phyloP scores from a whole-genome alignment of 768 basidiomycete species.

The Tubosaeta sp. region DNA sequence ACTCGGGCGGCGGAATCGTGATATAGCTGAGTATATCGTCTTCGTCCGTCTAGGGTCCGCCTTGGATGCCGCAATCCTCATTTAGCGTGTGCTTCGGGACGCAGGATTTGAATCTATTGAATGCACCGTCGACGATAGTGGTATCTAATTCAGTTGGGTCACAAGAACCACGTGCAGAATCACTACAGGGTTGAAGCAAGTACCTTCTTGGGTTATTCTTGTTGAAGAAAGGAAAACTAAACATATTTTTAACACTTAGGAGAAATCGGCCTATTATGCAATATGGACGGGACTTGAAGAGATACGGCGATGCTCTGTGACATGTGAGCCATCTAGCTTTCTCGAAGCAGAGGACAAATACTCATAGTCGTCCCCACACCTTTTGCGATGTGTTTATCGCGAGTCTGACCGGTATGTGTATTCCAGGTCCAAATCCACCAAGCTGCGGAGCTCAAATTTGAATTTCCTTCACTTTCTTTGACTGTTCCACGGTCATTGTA shows the following conservation, averaged over 20 bases:
- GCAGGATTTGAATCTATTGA: neutral
- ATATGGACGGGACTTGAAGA: too few species aligned
- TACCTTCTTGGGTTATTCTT: too few species aligned
- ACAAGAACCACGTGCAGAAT: neutral
- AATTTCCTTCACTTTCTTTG: conserved; percentile 36
- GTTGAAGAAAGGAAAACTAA: too few species aligned
- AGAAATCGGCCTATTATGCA: too few species aligned
- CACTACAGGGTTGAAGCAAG: neutral
- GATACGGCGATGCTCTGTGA: neutral
- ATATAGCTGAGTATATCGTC: neutral
- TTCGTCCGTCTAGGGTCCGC: neutral
- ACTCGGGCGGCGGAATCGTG: neutral
- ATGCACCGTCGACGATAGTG: neutral
- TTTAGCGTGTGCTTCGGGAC: neutral
- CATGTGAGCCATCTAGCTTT: neutral
- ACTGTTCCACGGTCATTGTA: conserved; percentile 45
- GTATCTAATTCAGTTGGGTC: neutral
- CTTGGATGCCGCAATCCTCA: neutral
- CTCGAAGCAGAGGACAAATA: neutral
- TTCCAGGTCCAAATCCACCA: conserved; percentile 3
- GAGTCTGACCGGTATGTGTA: conserved; percentile 51
- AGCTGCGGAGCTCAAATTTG: conserved; percentile 27
- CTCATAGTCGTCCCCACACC: conserved; percentile 36
- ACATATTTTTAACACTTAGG: too few species aligned
- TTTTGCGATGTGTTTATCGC: conserved; percentile 48